These are phyloP conservation scores for Linnemannia schmuckeri DNA, from an alignment of 192 early-diverging fungal genomes.

Conservation along the genomic window DNA sequence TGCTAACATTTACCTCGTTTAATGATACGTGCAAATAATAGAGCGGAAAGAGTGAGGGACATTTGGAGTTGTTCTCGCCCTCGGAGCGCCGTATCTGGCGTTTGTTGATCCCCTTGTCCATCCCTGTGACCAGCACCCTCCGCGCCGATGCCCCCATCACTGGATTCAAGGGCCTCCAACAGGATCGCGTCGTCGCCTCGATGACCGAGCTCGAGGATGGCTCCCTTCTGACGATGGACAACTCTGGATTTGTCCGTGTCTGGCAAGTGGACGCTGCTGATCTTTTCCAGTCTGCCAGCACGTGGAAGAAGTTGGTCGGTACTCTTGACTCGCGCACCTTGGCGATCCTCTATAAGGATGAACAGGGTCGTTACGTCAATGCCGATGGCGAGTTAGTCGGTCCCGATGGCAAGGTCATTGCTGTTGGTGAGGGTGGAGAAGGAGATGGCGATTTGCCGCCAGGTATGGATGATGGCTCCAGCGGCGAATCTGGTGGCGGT, in stretches of 20 bases:
- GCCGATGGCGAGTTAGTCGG: slow-evolving; percentile 29
- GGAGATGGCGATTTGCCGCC: slow-evolving; percentile 39
- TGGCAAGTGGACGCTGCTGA: slow-evolving; percentile 71
- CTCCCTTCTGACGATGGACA: slow-evolving; percentile 71
- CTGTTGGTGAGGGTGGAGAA: slow-evolving; percentile 9
- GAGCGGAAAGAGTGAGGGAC: slow-evolving; percentile 68
- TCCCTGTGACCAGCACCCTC: slow-evolving; percentile 55
- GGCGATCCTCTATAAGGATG: slow-evolving; percentile 68
- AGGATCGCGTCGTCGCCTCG: slow-evolving; percentile 61
- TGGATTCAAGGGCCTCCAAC: slow-evolving; percentile 57
- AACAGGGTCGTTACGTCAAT: slow-evolving; percentile 53
- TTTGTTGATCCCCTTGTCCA: slow-evolving; percentile 62
- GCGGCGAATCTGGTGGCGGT: slow-evolving; percentile 33
- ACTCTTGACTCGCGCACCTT: slow-evolving; percentile 65
- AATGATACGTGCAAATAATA: slow-evolving; percentile 8
- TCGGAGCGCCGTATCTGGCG: slow-evolving; percentile 64
- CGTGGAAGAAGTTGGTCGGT: slow-evolving; percentile 74
- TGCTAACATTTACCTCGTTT: background rate
- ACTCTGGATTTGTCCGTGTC: slow-evolving; percentile 65
- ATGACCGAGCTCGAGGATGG: slow-evolving; percentile 69
- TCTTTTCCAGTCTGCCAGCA: slow-evolving; percentile 64
- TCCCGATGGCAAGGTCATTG: slow-evolving; percentile 23
- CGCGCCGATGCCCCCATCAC: slow-evolving; percentile 52
- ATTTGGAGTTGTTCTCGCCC: slow-evolving; percentile 68
- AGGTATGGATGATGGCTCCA: slow-evolving; percentile 21